Conservation (phyloP, 2,329 filamentous ascomycete species). For the Pseudopithomyces chartarum region DNA sequence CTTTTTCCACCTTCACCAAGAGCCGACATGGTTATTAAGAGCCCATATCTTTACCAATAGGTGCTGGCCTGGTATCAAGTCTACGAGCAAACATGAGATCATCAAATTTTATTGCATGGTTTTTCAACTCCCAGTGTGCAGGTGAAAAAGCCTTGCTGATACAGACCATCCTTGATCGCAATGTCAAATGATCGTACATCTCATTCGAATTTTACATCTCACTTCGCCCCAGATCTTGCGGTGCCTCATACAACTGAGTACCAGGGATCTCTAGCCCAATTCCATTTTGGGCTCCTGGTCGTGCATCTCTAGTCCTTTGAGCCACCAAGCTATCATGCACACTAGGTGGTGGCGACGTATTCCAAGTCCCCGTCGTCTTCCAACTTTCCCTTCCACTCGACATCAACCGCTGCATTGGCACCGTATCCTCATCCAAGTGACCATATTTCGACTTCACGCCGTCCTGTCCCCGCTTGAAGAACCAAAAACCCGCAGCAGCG, state of each 20-base stretch:
- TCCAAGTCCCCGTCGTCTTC: not conserved
- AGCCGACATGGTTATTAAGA: too few relatives aligned
- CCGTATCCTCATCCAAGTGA: conserved; percentile 16
- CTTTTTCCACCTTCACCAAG: too few relatives aligned
- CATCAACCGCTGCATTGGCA: conserved; percentile 14
- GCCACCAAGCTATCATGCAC: conserved; percentile 2
- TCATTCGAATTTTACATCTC: conserved; percentile 1
- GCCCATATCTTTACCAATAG: too few relatives aligned
- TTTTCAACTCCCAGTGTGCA: too few relatives aligned
- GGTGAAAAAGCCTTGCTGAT: not conserved
- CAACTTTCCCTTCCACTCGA: conserved; percentile 4
- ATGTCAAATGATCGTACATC: not conserved
- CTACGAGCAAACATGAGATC: too few relatives aligned
- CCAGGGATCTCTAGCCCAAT: conserved; percentile 10
- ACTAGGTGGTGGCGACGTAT: conserved; percentile 6
- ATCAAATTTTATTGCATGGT: too few relatives aligned
- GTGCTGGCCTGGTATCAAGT: too few relatives aligned
- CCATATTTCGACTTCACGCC: conserved; percentile 19
- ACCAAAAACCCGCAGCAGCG: conserved; percentile 15
- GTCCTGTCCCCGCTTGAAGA: conserved; percentile 18
- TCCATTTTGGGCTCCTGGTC: not conserved
- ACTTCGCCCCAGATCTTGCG: conserved; percentile 14
- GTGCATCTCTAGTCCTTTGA: not conserved
- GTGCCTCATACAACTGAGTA: conserved; percentile 23
- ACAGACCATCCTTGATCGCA: conserved; percentile 10